Percentiles rank a stretch among this genome's conserved stretches.
Conservation (phyloP, 2,329 filamentous ascomycete species). For the Xylariaceae sp. region DNA sequence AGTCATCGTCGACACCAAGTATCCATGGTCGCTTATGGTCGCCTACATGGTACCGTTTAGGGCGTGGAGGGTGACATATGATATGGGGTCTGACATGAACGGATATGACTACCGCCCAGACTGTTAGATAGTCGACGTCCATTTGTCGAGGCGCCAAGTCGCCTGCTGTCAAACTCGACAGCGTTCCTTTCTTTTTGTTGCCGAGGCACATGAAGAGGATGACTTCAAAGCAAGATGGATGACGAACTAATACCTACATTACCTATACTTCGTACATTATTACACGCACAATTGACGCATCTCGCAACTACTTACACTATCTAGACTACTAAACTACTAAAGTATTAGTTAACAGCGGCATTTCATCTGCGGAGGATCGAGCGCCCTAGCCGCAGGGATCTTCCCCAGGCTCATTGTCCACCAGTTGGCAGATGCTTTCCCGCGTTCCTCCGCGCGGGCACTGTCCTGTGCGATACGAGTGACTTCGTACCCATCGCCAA, state of each 20-base stretch:
- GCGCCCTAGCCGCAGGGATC: slow-evolving; percentile 6
- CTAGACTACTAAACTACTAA: not conserved
- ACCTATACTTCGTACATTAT: too few relatives aligned
- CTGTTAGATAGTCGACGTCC: not conserved
- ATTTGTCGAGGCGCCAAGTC: not conserved
- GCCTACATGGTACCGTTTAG: not conserved
- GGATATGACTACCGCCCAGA: slow-evolving; percentile 9
- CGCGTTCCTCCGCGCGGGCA: not conserved
- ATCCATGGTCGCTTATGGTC: not conserved
- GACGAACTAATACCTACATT: too few relatives aligned
- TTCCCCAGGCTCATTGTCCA: slow-evolving; percentile 18
- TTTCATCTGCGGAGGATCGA: not conserved
- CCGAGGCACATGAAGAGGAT: too few relatives aligned
- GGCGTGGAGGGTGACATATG: slow-evolving; percentile 13
- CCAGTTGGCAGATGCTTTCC: slow-evolving; percentile 14
- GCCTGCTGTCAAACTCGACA: slow-evolving; percentile 5
- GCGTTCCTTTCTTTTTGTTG: too few relatives aligned
- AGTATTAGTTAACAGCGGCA: not conserved
- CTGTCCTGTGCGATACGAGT: not conserved
- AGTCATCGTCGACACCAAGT: too few relatives aligned
- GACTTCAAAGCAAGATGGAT: too few relatives aligned
- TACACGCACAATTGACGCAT: too few relatives aligned
- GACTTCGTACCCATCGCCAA: not conserved
- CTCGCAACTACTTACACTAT: not conserved
- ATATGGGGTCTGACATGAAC: slow-evolving; percentile 10